These are phyloP conservation scores for Pelargonium citronellum DNA, from an alignment of 441 rosid species.

Conservation along the genomic window DNA sequence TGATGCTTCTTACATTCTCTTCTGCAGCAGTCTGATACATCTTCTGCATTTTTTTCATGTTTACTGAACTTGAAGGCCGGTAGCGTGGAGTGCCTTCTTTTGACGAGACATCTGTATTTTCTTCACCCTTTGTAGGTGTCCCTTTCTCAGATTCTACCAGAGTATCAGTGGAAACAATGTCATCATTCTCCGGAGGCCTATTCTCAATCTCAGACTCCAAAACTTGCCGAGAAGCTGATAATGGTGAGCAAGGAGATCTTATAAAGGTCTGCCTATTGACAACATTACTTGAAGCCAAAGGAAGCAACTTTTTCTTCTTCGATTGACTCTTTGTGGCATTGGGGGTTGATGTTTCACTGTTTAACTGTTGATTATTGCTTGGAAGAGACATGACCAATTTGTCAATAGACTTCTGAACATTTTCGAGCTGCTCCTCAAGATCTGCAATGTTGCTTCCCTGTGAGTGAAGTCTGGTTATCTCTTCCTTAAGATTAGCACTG, in stretches of 20 bases:
- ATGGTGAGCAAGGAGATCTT: slow-evolving; percentile 88
- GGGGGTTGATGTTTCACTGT: slow-evolving; percentile 39
- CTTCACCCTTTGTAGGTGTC: slow-evolving; percentile 74
- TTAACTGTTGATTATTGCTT: slow-evolving; percentile 38
- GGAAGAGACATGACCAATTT: slow-evolving; percentile 95
- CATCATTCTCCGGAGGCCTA: slow-evolving; percentile 64
- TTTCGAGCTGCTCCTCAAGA: slow-evolving; percentile 92
- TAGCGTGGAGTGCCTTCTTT: slow-evolving; percentile 78
- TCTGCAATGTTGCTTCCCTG: slow-evolving; percentile 89
- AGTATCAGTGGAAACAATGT: slow-evolving; percentile 34
- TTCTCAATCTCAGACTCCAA: slow-evolving; percentile 69
- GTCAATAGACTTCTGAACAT: slow-evolving; percentile 93
- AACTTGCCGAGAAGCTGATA: slow-evolving; percentile 68
- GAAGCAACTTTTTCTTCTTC: slow-evolving; percentile 78
- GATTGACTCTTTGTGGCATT: slow-evolving; percentile 56
- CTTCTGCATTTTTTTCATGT: slow-evolving; percentile 98
- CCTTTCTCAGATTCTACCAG: slow-evolving; percentile 51
- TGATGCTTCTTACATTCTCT: slow-evolving; percentile 94
- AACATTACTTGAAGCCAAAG: slow-evolving; percentile 68
- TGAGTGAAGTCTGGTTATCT: slow-evolving; percentile 96
- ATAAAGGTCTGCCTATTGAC: slow-evolving; percentile 62
- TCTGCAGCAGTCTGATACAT: slow-evolving; percentile 99
- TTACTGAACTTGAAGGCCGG: slow-evolving; percentile 77
- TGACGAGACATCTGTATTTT: slow-evolving; percentile 75
- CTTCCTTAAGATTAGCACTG: slow-evolving; percentile 90